Conservation (phyloP, 176 grass and related monocot species). For the barley (Hordeum vulgare) region MorexV3_pseudomolecules_assembly NC_058522.1:32033889-32034388, state of each 20-base stretch:
- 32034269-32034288: not conserved
- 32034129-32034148: too few species aligned
- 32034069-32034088: too few species aligned
- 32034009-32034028: not conserved
- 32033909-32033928: not conserved
- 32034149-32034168: too few species aligned
- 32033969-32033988: too few species aligned
- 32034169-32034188: not conserved
- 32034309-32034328: not conserved
- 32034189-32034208: not conserved
- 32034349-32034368: not conserved
- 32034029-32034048: not conserved
- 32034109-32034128: too few species aligned
- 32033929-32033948: not conserved
- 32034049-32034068: not conserved
- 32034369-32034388: not conserved
- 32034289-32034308: constrained; percentile 8
- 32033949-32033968: not conserved
- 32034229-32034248: not conserved
- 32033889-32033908: not conserved
- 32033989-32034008: not conserved
- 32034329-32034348: not conserved
- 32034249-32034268: not conserved
- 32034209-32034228: not conserved
- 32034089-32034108: not conserved